Percentiles rank a stretch among this genome's conserved stretches.
phyloP scores from a whole-genome alignment of 2,329 filamentous ascomycete species.

The Diplocarpon rosae region DNA sequence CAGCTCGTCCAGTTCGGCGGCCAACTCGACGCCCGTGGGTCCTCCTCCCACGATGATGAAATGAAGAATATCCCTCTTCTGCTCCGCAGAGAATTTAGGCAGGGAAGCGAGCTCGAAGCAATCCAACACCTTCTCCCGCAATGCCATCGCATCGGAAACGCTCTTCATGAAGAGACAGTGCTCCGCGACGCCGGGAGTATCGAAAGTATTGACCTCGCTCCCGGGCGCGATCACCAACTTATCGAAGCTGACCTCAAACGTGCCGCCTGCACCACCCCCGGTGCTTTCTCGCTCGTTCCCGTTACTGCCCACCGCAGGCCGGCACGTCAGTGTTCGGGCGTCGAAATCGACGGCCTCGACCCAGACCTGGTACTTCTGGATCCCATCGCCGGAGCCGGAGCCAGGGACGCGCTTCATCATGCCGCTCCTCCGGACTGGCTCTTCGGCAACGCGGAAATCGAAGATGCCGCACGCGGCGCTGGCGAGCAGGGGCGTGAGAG shows the following conservation, averaged over 20 bases:
- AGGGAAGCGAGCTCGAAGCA: constrained; percentile 57
- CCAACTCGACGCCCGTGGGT: constrained; percentile 58
- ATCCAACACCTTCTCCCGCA: constrained; percentile 53
- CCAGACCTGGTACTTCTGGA: constrained; percentile 32
- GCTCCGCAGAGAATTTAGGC: constrained; percentile 42
- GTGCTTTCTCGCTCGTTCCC: constrained; percentile 11
- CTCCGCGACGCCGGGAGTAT: constrained; percentile 67
- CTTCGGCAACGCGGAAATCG: constrained; percentile 35
- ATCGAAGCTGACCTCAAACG: constrained; percentile 33
- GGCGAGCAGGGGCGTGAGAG: constrained; percentile 35
- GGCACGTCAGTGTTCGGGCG: constrained; percentile 27
- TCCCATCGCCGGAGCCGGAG: constrained; percentile 8
- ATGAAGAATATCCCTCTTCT: constrained; percentile 52
- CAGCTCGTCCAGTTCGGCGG: constrained; percentile 63
- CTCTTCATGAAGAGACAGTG: constrained; percentile 76
- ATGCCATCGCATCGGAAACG: constrained; percentile 62
- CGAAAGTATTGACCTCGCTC: constrained; percentile 53
- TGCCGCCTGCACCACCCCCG: constrained; percentile 2
- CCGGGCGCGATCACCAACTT: constrained; percentile 33
- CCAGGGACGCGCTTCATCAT: background rate
- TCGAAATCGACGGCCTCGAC: constrained; percentile 31
- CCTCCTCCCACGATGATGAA: constrained; percentile 66
- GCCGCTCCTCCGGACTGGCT: constrained; percentile 30
- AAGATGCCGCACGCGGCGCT: constrained; percentile 35
- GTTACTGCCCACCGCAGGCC: constrained; percentile 25